Evolutionary conservation across 2,329 filamentous ascomycete genomes (phyloP), one percentile per base, ranked within the genome.

Genomic region (Nothopassalora personata): DNA sequence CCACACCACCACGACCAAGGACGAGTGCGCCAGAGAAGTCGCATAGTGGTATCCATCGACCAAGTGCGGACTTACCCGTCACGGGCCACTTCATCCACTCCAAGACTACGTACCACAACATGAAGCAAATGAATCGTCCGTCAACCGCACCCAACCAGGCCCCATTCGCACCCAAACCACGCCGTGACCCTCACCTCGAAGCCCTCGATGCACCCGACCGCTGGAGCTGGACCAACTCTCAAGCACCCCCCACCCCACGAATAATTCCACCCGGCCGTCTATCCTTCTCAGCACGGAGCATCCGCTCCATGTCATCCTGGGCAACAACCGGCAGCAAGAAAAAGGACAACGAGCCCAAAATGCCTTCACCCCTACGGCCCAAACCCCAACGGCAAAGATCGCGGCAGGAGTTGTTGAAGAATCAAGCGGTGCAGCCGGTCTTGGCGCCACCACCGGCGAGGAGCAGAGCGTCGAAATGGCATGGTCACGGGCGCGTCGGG

Each of bases 171-270:
- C 47, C 27, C 47, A 9, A 31, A 1, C 47, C 9, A 10, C 30
- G 30, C 6, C 49, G 8, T 15, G 4, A 19, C 30, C 49, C 28
- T 19, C 46, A 49, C 18, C 6, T 49, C 19, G 34, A 54, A 18
- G n/a, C 6, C 8, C 28, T 15, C 23, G 28, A 49, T 8, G 18
- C 46, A 10, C 53, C 57, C 4, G 57, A 57, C 13, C 68, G 68
- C 30, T 70, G 67, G 66, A 66, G 64, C 49, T 68, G 68, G 67
- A 68, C 68, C 28, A 68, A 68, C 36, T 66, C 64, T 8, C 63
- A 69, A 52, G 66, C 67, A n/a, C 68, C 68, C 5, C 58, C 64
- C 19, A 70, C 68, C 15, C 68, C 68, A 30, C 62, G 67, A 10
- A 51, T 67, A 6, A 46, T 48, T 8, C 39, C 61, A 4, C 56